A percentile compares a stretch with the other conserved stretches of the same genome.
Evolutionary conservation across 164 flowering plant species (phyloP).

Genomic region (Euptelea pleiosperma): DNA sequence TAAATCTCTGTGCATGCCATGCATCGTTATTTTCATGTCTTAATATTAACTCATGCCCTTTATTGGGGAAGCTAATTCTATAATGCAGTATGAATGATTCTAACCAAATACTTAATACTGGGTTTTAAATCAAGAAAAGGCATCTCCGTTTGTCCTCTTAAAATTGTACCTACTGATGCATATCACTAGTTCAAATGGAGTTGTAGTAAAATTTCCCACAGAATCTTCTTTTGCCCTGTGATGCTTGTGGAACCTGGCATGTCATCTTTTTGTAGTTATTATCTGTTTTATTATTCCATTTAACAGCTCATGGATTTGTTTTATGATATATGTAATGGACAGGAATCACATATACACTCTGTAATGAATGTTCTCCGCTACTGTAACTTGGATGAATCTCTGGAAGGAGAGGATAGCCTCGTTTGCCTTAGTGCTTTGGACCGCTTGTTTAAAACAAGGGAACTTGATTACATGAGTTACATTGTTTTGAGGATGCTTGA

Average conservation of each 20-base stretch:
- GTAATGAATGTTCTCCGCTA: constrained; percentile 98
- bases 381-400: constrained; percentile 96
- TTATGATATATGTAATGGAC: constrained; percentile 21
- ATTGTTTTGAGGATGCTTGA: constrained; percentile 95
- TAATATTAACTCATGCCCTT: too few species aligned
- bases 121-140: background rate
- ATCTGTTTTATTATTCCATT: background rate
- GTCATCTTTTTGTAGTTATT: background rate
- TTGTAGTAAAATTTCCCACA: background rate
- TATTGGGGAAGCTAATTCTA: too few species aligned
- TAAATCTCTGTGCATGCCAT: too few species aligned
- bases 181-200: background rate
- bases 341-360: constrained; percentile 99
- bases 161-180: background rate
- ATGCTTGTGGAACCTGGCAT: too few species aligned
- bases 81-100: background rate
- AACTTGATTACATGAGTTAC: constrained; percentile 99
- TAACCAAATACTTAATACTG: background rate
- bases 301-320: background rate
- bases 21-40: too few species aligned
- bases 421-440: constrained; percentile 76
- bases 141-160: background rate
- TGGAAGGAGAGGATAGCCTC: constrained; percentile 85
- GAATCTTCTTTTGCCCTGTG: background rate
- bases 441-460: constrained; percentile 79